These are phyloP conservation scores for Chimonanthus salicifolius DNA, from an alignment of 164 flowering plant genomes.

Conservation along the genomic window DNA sequence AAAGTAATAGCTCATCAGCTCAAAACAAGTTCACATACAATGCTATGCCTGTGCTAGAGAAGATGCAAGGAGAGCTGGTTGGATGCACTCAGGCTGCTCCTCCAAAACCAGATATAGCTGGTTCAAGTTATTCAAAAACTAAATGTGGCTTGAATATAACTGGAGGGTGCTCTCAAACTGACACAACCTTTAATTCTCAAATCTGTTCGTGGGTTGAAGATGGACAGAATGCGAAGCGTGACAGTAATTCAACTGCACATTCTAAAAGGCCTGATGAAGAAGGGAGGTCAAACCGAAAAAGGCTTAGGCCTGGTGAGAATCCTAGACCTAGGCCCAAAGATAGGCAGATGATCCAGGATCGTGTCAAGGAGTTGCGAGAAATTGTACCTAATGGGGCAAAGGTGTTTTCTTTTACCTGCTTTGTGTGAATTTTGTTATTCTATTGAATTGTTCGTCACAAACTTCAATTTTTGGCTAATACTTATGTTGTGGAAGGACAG, in stretches of 20 bases:
- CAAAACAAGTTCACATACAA: constrained; percentile 33
- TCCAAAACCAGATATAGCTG: constrained; percentile 20
- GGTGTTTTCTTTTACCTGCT: constrained; percentile 28
- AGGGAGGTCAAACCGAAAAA: constrained; percentile 52
- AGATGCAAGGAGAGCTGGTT: constrained; percentile 21
- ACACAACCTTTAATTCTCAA: constrained; percentile 29
- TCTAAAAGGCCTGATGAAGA: constrained; percentile 39
- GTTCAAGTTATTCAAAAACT: constrained; percentile 11
- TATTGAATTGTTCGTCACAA: neutral
- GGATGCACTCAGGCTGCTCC: constrained; percentile 24
- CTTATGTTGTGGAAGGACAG: constrained; percentile 32
- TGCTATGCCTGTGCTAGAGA: constrained; percentile 24
- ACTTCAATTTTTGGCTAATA: constrained; percentile 5
- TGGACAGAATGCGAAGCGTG: constrained; percentile 37
- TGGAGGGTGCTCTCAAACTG: constrained; percentile 18
- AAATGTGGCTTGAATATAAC: neutral
- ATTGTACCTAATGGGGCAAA: constrained; percentile 96
- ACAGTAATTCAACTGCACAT: constrained; percentile 18
- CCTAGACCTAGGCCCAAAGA: constrained; percentile 97
- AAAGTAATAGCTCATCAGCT: constrained; percentile 32
- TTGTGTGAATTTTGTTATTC: constrained; percentile 4
- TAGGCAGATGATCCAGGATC: constrained; percentile 99
- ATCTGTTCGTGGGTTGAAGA: constrained; percentile 50
- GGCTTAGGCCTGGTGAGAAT: constrained; percentile 93
- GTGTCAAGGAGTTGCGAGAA: constrained; percentile 86